Conservation (phyloP, 164 flowering plant genomes). For the Piper longum region DNA sequence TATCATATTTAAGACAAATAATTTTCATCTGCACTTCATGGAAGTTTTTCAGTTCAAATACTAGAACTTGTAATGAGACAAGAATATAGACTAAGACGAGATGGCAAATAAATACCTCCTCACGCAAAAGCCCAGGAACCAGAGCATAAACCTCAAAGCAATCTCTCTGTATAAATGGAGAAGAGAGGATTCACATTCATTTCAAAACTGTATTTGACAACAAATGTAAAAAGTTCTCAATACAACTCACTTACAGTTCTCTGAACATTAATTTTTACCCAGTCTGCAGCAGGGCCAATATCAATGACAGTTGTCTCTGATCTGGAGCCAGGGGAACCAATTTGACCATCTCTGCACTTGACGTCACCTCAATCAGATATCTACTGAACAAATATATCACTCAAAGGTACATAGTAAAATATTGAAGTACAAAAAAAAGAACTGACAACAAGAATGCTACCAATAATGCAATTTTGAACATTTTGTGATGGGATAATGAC, state of each 20-base stretch:
- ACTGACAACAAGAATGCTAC: too few relatives aligned
- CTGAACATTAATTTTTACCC: slow-evolving; percentile 87
- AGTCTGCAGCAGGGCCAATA: slow-evolving; percentile 77
- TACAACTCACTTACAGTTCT: slow-evolving; percentile 43
- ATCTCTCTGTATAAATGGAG: slow-evolving; percentile 49
- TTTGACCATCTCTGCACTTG: slow-evolving; percentile 3
- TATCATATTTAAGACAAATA: too few relatives aligned
- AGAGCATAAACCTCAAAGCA: slow-evolving; percentile 94
- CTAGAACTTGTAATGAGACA: not conserved
- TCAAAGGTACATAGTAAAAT: too few relatives aligned
- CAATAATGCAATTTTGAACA: too few relatives aligned
- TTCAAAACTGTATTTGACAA: not conserved
- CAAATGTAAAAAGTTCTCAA: not conserved
- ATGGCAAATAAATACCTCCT: slow-evolving; percentile 43
- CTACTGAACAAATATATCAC: too few relatives aligned
- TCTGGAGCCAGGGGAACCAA: slow-evolving; percentile 27
- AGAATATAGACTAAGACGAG: not conserved
- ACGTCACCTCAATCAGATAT: not conserved
- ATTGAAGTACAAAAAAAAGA: too few relatives aligned
- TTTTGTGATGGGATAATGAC: too few relatives aligned
- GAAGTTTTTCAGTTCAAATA: too few relatives aligned
- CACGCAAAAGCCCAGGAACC: slow-evolving; percentile 94
- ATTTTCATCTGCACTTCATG: not conserved
- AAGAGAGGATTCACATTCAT: not conserved
- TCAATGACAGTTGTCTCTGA: slow-evolving; percentile 56